Conservation (phyloP, 495 filamentous ascomycete genomes). For the Lophiostoma macrostomum region DNA sequence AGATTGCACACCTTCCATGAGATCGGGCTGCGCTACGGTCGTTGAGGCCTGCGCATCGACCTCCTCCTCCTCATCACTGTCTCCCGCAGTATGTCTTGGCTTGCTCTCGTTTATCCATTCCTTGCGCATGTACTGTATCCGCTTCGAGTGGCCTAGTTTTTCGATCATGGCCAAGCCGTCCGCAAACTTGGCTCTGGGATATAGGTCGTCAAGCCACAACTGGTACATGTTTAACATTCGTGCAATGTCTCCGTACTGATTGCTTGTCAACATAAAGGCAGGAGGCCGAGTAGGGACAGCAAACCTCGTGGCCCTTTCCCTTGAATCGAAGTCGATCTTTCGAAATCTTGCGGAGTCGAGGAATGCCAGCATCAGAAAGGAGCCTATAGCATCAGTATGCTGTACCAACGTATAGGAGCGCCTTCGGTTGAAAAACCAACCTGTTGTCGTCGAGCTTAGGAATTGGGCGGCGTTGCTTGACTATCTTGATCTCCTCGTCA, state of each 20-base stretch:
- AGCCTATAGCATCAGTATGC: constrained; percentile 1
- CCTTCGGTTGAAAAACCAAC: constrained; percentile 47
- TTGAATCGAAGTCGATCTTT: constrained; percentile 73
- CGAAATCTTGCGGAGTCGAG: constrained; percentile 69
- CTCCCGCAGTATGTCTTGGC: constrained; percentile 21
- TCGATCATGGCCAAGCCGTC: constrained; percentile 91
- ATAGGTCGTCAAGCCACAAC: constrained; percentile 94
- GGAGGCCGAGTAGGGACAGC: not conserved
- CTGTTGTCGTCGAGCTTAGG: constrained; percentile 84
- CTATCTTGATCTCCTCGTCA: constrained; percentile 81
- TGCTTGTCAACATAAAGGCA: not conserved
- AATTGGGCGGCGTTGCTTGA: constrained; percentile 67
- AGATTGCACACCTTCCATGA: not conserved
- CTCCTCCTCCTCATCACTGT: constrained; percentile 10
- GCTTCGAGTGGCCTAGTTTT: constrained; percentile 81
- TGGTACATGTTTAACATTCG: constrained; percentile 88
- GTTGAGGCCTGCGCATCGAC: not conserved
- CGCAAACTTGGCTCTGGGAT: constrained; percentile 87
- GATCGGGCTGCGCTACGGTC: not conserved
- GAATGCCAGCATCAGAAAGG: constrained; percentile 58
- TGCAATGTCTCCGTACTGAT: constrained; percentile 77
- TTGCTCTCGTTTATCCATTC: constrained; percentile 85
- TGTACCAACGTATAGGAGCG: not conserved
- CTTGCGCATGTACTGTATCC: constrained; percentile 66
- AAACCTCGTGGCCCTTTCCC: constrained; percentile 91